Conservation (phyloP, 2,329 filamentous ascomycete genomes). For the Nigrograna mackinnonii region DNA sequence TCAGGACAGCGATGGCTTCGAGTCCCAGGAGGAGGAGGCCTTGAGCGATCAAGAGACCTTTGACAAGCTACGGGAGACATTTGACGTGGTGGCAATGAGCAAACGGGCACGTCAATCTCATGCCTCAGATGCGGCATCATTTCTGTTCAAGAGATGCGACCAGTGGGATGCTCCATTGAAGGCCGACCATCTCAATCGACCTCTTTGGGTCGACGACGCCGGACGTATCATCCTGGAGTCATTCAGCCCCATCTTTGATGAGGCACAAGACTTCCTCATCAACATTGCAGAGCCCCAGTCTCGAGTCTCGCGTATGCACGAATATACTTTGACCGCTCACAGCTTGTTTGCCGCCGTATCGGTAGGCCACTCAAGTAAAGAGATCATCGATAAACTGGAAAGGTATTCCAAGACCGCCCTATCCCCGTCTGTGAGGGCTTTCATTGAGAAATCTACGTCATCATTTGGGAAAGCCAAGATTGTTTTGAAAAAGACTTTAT, state of each 20-base stretch:
- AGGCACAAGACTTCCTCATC: slow-evolving; percentile 92
- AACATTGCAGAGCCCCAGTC: slow-evolving; percentile 94
- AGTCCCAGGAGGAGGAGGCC: slow-evolving; percentile 52
- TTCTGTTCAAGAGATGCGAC: slow-evolving; percentile 66
- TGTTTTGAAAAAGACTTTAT: slow-evolving; percentile 91
- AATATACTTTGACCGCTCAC: slow-evolving; percentile 89
- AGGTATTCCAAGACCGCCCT: slow-evolving; percentile 86
- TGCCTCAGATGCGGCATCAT: slow-evolving; percentile 56
- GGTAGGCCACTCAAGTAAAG: slow-evolving; percentile 84
- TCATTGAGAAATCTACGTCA: slow-evolving; percentile 80
- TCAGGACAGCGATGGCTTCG: slow-evolving; percentile 60
- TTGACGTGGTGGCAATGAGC: slow-evolving; percentile 38
- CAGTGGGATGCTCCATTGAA: slow-evolving; percentile 84
- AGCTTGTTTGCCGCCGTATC: slow-evolving; percentile 95
- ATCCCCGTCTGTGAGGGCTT: slow-evolving; percentile 77
- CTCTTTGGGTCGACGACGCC: slow-evolving; percentile 89
- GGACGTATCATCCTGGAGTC: slow-evolving; percentile 92
- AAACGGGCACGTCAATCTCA: slow-evolving; percentile 28
- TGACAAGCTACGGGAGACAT: slow-evolving; percentile 47
- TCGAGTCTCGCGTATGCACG: slow-evolving; percentile 86
- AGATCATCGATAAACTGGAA: slow-evolving; percentile 89
- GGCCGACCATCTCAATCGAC: slow-evolving; percentile 84
- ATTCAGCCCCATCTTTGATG: slow-evolving; percentile 83
- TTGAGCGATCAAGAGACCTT: slow-evolving; percentile 52
- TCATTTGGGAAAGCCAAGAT: slow-evolving; percentile 96